These are phyloP conservation scores for Fusarium zealandicum DNA, from an alignment of 2,329 filamentous ascomycete genomes.

Conservation along the genomic window DNA sequence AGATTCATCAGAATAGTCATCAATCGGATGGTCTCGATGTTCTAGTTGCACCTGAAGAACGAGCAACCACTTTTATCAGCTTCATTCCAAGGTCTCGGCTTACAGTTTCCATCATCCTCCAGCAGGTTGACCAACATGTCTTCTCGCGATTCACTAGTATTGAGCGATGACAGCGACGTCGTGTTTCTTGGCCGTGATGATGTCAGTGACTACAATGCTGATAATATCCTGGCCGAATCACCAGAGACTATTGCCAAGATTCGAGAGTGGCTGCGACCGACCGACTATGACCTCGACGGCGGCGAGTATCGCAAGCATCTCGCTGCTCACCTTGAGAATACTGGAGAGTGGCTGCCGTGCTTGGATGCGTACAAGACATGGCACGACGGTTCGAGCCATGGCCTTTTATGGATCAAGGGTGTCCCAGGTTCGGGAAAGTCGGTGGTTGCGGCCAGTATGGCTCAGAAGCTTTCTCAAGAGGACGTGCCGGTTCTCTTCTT, in stretches of 20 bases:
- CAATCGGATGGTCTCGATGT: too few relatives aligned
- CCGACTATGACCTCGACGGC: slow-evolving; percentile 24
- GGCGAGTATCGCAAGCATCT: slow-evolving; percentile 33
- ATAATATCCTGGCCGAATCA: slow-evolving; percentile 43
- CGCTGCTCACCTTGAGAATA: slow-evolving; percentile 19
- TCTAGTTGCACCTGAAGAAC: too few relatives aligned
- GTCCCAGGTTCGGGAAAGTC: slow-evolving; percentile 52
- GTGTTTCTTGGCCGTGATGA: slow-evolving; percentile 27
- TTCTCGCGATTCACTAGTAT: neutral
- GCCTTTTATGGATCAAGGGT: slow-evolving; percentile 41
- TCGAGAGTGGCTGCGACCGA: slow-evolving; percentile 28
- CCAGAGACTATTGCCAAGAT: slow-evolving; percentile 36
- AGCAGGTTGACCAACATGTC: neutral
- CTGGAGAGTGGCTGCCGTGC: slow-evolving; percentile 22
- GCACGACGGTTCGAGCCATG: slow-evolving; percentile 11
- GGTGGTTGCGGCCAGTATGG: slow-evolving; percentile 43
- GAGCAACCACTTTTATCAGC: too few relatives aligned
- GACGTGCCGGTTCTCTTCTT: slow-evolving; percentile 47
- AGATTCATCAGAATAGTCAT: too few relatives aligned
- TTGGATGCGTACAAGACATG: slow-evolving; percentile 17
- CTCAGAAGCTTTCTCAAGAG: slow-evolving; percentile 25
- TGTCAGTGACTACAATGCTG: slow-evolving; percentile 44
- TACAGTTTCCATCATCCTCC: neutral
- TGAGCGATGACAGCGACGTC: slow-evolving; percentile 14
- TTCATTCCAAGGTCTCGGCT: too few relatives aligned